Base-by-base conservation (phyloP, 805 yeast species). In the Metahyphopichia silvanorum region DNA sequence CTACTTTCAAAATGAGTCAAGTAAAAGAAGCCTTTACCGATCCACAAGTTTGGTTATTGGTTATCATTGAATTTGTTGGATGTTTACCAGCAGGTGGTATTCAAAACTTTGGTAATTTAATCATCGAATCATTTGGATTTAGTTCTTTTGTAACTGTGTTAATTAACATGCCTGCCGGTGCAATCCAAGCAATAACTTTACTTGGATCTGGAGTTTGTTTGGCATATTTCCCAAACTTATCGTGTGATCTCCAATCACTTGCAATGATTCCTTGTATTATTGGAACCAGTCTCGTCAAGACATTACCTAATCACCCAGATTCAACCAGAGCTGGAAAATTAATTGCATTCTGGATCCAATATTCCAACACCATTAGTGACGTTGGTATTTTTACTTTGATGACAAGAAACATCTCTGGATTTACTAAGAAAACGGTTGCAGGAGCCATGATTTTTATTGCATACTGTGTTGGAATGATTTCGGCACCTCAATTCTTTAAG, bases 401-500 rank as follows among this genome's bases (percentile, higher is more conserved):
- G 17, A n/a, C n/a, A n/a, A n/a, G n/a, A n/a, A n/a, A n/a, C n/a
- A n/a, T n/a, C n/a, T n/a, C n/a, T 20, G 39, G 39, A 15, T 35
- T 35, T 29, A 35, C 39, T 16, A 35, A 31, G 25, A 35, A 27
- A 32, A 29, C 26, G 16, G 29, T 31, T 4, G 30, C 33, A 10
- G 29, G 29, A 22, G 15, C 33, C 9, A 15, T 35, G 8, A 25
- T 31, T n/a, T 35, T 35, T 21, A 21, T 35, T 17, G 19, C 33
- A 5, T 35, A 35, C 24, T 34, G 33, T 13, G 39, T 35, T 3
- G 26, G 36, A 25, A 35, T 29, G 14, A 31, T 35, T 21, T 25
- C 29, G 14, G 39, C 33, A 14, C 39, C 39, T 3, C 35, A 35
- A 12, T 35, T 35, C 27, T 35, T 35, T 28, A 16, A 25, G 22